Base-by-base conservation (phyloP, 1,139 yeast genomes). In the Candida buenavistaensis region DNA sequence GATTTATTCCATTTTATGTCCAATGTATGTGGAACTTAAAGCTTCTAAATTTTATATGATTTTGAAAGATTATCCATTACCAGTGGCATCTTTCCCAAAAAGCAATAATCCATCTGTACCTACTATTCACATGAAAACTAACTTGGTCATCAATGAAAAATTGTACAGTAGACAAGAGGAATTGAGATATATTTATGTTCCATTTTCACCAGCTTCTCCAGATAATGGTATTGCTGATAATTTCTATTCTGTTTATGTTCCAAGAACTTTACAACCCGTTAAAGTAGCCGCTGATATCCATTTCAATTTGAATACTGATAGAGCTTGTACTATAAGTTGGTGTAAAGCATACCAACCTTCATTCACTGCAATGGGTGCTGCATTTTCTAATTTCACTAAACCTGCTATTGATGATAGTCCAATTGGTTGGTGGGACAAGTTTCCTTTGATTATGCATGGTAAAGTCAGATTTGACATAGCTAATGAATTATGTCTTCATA, bases 351-450 rank as follows among this genome's bases (percentile, higher is more conserved):
- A 68, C 40, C 68, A 52, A 38, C 59, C 75, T 2, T 68, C 67
- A 3, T 39, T 71, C 10, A 61, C 57, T 59, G 57, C 68, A 5
- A 61, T 50, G 28, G 53, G 52, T 40, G 50, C 48, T 42, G 75
- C 59, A 59, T 79, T 62, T 45, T 82, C 50, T 55, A 85, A 64
- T 58, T 78, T 63, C 73, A 81, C 72, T 33, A 83, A 81, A 45
- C 87, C 89, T 0, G 82, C 80, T 9, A 67, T 85, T 11, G 97
- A 92, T 55, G 90, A 89, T 14, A 85, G 96, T 39, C 86, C 87
- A 29, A 62, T 89, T 17, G 97, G 97, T 0, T 83, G 68, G 66
- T 84, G 75, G 84, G 85, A 71, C 44, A 71, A 71, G 35, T 37
- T 67, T 15, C 59, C 73, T 0, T 50, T 71, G 23, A 48, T 58